Evolutionary conservation across 371 early-diverging fungal species (phyloP).

Genomic region (Mortierella polycephala): DNA sequence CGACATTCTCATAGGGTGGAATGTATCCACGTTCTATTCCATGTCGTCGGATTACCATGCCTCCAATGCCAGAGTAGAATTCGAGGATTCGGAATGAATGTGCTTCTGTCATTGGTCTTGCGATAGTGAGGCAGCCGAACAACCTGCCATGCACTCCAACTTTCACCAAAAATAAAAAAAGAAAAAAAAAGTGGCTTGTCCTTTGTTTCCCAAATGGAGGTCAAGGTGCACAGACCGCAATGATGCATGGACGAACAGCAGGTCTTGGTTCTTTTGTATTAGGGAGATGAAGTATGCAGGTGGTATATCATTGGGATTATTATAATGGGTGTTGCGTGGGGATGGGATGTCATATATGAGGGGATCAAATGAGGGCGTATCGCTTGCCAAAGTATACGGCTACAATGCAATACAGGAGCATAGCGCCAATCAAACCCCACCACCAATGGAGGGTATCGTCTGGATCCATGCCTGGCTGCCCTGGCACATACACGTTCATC

Average conservation of each 20-base stretch:
- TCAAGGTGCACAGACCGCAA: background rate
- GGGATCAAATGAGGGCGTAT: constrained; percentile 31
- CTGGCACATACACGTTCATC: constrained; percentile 44
- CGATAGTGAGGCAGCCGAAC: too few species aligned
- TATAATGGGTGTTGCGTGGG: background rate
- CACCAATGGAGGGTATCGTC: constrained; percentile 28
- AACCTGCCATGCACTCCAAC: background rate
- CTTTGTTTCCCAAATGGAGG: background rate
- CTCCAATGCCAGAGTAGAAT: constrained; percentile 80
- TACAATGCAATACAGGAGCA: constrained; percentile 27
- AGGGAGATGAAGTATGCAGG: background rate
- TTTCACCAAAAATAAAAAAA: background rate
- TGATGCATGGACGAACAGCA: background rate
- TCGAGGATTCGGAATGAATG: constrained; percentile 63
- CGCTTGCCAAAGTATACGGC: constrained; percentile 33
- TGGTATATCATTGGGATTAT: background rate
- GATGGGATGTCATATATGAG: too few species aligned
- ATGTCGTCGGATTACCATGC: constrained; percentile 62
- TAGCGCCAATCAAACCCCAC: constrained; percentile 21
- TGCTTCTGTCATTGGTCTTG: constrained; percentile 7
- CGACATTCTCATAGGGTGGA: background rate
- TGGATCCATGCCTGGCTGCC: constrained; percentile 20
- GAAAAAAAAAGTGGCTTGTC: constrained; percentile 6
- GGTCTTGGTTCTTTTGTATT: background rate
- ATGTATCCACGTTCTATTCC: background rate